Base-by-base conservation (phyloP, 257 asterid species). In the Cordia subcordata region DNA sequence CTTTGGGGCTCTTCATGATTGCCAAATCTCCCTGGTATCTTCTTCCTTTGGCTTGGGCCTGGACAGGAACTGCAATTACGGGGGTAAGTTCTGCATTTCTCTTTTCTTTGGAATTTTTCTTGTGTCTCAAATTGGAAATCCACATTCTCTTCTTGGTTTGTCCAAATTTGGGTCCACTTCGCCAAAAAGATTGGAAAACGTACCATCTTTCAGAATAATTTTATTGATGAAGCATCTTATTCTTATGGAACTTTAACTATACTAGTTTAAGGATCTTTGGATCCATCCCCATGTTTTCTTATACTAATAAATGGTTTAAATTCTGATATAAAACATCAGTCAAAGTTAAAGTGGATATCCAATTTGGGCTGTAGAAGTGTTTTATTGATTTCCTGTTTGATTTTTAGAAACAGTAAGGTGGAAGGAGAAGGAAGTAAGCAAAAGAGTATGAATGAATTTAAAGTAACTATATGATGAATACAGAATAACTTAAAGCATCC, bases 11-110 rank as follows among this genome's bases (percentile, higher is more conserved):
- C 47, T 66, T 75, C 73, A 79, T 82, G 95, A 86, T 93, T 67
- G 82, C 97, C 68, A 92, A 92, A 81, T 73, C 96, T 32, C 96
- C 99, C 17, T 89, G 97, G 99, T 93, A 88, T 79, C 82, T 93
- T n/a, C 97, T 93, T 78, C 99, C 99, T 22, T 74, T 93, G 32
- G 96, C 99, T 65, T 93, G 97, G 99, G 96, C 97, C 62, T 93
- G 96, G 96, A 86, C 99, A 10, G 99, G 99, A 66, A 93, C 99
- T 49, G 97, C 99, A 17, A 56, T 93, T 57, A 93, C 99, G 0
- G 99, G 99, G 91, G 96, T 92, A 53, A 67, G 95, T 76, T 69
- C 70, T 59, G 45, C 33, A 16, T 37, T 40, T 23, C 52, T 32
- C 19, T 27, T 50, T 68, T 55, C 49, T 62, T 5, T 51, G 12